These are phyloP conservation scores for Peziza echinospora DNA, from an alignment of 495 filamentous ascomycete genomes.

Conservation along the genomic window DNA sequence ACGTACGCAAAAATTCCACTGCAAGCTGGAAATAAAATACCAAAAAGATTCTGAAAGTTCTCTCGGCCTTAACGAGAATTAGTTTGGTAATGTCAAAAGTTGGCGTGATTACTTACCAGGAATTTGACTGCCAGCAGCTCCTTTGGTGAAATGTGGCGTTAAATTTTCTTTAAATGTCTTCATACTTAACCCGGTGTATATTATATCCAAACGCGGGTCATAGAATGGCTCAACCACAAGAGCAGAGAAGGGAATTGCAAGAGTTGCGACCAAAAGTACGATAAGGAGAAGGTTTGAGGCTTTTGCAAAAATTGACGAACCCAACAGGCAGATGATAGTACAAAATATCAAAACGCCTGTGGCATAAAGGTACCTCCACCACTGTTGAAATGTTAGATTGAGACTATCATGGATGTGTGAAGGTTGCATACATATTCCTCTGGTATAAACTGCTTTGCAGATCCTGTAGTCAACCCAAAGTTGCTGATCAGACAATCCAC, in stretches of 20 bases:
- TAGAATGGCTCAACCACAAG: constrained; percentile 44
- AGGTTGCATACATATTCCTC: constrained; percentile 31
- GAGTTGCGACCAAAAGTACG: constrained; percentile 49
- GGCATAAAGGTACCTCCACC: constrained; percentile 61
- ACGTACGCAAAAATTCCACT: constrained; percentile 44
- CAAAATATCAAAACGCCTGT: constrained; percentile 52
- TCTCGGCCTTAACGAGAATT: constrained; percentile 24
- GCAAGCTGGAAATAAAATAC: constrained; percentile 33
- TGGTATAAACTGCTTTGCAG: constrained; percentile 37
- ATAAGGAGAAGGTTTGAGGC: constrained; percentile 61
- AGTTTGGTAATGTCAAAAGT: not conserved
- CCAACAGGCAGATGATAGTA: constrained; percentile 56
- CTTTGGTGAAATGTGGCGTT: constrained; percentile 41
- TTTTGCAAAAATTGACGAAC: constrained; percentile 58
- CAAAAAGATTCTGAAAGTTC: constrained; percentile 67
- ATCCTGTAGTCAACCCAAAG: constrained; percentile 38
- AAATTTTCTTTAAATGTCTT: constrained; percentile 51
- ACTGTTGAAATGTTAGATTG: constrained; percentile 23
- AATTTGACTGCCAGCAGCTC: constrained; percentile 44
- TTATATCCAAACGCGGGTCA: constrained; percentile 35
- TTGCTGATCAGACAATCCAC: constrained; percentile 66
- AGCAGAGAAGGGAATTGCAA: constrained; percentile 64
- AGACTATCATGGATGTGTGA: no score
- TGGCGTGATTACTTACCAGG: constrained; percentile 22
- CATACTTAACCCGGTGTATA: constrained; percentile 54